phyloP scores from a whole-genome alignment of 1,139 yeast genomes.

The Arxiozyma heterogenica region DNA sequence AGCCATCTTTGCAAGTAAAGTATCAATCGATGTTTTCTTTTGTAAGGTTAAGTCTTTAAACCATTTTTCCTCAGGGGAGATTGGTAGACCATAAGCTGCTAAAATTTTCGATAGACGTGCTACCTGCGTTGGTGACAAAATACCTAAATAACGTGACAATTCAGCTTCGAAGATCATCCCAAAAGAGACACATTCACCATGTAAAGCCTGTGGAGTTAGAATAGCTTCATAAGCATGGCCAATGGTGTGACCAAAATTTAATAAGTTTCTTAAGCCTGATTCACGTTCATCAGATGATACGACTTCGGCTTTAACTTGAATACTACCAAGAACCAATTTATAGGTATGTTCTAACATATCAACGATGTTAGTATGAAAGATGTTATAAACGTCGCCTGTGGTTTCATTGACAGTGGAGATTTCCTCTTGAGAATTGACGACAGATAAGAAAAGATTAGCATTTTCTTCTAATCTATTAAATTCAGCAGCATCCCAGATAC shows the following conservation, averaged over 20 bases:
- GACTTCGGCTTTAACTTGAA: conserved; percentile 84
- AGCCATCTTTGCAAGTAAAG: conserved; percentile 74
- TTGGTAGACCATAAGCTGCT: conserved; percentile 77
- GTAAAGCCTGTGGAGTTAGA: conserved; percentile 88
- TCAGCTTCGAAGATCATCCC: conserved; percentile 96
- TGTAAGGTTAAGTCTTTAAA: conserved; percentile 60
- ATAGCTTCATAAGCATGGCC: conserved; percentile 98
- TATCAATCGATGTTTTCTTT: conserved; percentile 63
- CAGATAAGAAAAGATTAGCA: conserved; percentile 53
- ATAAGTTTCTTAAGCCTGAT: conserved; percentile 82
- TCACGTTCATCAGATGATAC: conserved; percentile 94
- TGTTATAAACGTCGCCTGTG: conserved; percentile 14
- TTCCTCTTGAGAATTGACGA: conserved; percentile 38
- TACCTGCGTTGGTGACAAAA: conserved; percentile 85
- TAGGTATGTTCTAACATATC: conserved; percentile 65
- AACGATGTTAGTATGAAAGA: conserved; percentile 45
- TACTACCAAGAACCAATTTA: conserved; percentile 76
- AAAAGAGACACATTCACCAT: conserved; percentile 94
- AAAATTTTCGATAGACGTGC: conserved; percentile 80
- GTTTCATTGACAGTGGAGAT: conserved; percentile 18
- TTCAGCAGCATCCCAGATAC: conserved; percentile 90
- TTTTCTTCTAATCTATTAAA: conserved; percentile 75
- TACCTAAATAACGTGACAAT: conserved; percentile 79
- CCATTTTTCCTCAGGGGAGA: conserved; percentile 64
- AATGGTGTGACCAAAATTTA: conserved; percentile 94